phyloP scores from a whole-genome alignment of 352 stramenopile genomes.

The Phytophthora syringae region DNA sequence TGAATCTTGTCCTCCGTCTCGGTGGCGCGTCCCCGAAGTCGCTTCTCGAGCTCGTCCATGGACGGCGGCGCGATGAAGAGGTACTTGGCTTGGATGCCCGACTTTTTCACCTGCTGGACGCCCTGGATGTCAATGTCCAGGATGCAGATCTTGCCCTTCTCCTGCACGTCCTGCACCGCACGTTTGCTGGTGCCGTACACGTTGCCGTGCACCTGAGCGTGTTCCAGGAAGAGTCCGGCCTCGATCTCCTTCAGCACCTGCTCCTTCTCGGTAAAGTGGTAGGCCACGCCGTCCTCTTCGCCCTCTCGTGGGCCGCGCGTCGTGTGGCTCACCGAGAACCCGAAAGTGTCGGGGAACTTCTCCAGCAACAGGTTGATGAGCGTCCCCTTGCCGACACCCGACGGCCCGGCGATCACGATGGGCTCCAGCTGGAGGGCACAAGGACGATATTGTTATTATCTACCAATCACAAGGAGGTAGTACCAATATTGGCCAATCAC shows the following conservation, averaged over 20 bases:
- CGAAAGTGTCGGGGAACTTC: constrained; percentile 89
- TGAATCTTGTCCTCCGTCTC: constrained; percentile 97
- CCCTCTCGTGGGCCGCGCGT: constrained; percentile 95
- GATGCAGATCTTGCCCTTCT: constrained; percentile 97
- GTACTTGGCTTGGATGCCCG: constrained; percentile 91
- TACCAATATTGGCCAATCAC: too few relatives aligned
- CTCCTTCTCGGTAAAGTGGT: too few relatives aligned
- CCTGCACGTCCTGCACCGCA: constrained; percentile 92
- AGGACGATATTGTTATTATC: neutral
- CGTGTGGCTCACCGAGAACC: constrained; percentile 98
- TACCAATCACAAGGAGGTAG: too few relatives aligned
- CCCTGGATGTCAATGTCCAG: constrained; percentile 99
- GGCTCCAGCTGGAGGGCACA: constrained; percentile 61
- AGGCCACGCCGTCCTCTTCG: too few relatives aligned
- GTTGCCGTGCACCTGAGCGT: constrained; percentile 97
- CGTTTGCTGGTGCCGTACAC: constrained; percentile 97
- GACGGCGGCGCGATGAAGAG: constrained; percentile 97
- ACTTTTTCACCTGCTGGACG: constrained; percentile 93
- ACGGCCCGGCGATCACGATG: constrained; percentile 92
- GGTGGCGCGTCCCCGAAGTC: constrained; percentile 94
- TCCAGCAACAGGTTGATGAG: constrained; percentile 94
- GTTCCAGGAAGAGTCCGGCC: constrained; percentile 96
- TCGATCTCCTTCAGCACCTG: constrained; percentile 95
- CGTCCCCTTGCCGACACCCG: constrained; percentile 95
- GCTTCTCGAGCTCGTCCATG: constrained; percentile 94